phyloP scores from a whole-genome alignment of 139 green algal species.

The Nannochloris sp. region DNA sequence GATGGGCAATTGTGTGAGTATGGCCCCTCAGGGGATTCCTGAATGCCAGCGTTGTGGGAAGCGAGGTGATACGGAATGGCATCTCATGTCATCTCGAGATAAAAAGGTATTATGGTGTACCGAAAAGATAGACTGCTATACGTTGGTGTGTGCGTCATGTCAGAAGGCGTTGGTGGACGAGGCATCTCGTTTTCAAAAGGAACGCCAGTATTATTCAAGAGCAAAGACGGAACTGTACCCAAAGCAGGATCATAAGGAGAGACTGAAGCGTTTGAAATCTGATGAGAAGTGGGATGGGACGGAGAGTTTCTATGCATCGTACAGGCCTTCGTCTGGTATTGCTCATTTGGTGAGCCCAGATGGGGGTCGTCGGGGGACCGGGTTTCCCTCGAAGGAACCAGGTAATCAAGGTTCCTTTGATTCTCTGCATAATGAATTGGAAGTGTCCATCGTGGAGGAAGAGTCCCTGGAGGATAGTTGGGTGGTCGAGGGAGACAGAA shows the following conservation, averaged over 20 bases:
- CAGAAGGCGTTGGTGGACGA: not conserved
- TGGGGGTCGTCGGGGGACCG: no score
- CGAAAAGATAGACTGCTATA: not conserved
- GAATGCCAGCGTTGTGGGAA: slow-evolving; percentile 6
- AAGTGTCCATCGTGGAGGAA: not conserved
- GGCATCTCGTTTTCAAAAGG: slow-evolving; percentile 9
- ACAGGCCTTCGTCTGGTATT: not conserved
- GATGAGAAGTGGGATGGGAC: slow-evolving; percentile 21
- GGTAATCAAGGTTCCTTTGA: not conserved
- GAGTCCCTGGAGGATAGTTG: not conserved
- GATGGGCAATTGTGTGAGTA: not conserved
- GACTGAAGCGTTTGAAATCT: slow-evolving; percentile 8
- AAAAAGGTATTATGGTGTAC: not conserved
- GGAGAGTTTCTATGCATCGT: slow-evolving; percentile 13
- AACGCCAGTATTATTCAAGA: slow-evolving; percentile 7
- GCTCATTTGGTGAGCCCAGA: not conserved
- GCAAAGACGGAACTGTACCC: slow-evolving; percentile 16
- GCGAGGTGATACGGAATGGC: slow-evolving; percentile 9
- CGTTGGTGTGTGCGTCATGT: slow-evolving; percentile 7
- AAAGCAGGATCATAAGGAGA: not conserved
- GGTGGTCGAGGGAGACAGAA: no score
- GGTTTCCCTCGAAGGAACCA: no score
- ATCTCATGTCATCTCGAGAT: not conserved
- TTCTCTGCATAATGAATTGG: not conserved
- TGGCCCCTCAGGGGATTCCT: slow-evolving; percentile 12